Evolutionary conservation across 148 eudicot species (phyloP).

Genomic region (Heliosperma pusillum): DNA sequence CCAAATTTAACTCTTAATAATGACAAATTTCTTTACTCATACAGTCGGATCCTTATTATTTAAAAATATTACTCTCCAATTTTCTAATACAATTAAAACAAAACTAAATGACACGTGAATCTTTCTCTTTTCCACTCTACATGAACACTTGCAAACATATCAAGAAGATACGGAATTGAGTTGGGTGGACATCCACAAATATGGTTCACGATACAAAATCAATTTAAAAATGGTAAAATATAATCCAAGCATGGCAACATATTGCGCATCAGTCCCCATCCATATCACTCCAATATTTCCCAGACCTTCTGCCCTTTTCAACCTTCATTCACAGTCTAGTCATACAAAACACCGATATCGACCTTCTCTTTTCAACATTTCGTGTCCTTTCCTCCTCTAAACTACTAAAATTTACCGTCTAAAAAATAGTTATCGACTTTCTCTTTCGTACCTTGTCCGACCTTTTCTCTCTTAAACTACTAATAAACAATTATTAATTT

Average conservation of each 20-base stretch:
- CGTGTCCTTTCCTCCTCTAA: no score
- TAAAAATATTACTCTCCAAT: no score
- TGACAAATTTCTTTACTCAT: no score
- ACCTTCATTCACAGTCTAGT: conserved; percentile 27
- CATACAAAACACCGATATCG: background rate
- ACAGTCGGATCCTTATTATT: no score
- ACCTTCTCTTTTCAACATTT: no score
- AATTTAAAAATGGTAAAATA: background rate
- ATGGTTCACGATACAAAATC: background rate
- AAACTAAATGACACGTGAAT: background rate
- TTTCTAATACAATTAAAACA: no score
- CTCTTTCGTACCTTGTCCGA: no score
- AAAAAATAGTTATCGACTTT: no score
- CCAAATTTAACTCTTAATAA: no score
- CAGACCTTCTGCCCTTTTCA: conserved; percentile 23
- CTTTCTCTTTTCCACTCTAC: background rate
- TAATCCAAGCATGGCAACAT: conserved; percentile 16
- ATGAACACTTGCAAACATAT: background rate
- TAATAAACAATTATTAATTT: no score
- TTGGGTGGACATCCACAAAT: background rate
- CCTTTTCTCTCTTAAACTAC: no score
- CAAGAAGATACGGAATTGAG: background rate
- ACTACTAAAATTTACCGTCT: no score
- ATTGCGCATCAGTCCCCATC: conserved; percentile 4
- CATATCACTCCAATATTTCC: conserved; percentile 15